phyloP scores from a whole-genome alignment of 345 rosid genomes.

The Lumnitzera racemosa region DNA sequence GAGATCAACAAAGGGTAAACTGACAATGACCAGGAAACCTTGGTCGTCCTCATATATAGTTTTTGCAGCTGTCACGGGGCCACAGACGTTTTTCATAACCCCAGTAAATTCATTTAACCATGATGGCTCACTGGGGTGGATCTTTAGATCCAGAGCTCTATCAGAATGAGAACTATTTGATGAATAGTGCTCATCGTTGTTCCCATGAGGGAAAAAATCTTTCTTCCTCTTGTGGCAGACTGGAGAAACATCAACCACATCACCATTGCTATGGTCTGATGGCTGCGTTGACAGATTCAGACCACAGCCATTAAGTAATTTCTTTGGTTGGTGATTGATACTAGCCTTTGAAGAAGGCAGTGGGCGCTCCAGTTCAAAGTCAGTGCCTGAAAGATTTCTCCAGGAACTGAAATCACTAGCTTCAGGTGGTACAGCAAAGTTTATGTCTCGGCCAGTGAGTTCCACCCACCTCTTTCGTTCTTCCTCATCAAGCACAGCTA shows the following conservation, averaged over 20 bases:
- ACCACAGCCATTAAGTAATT: slow-evolving; percentile 33
- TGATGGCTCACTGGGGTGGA: slow-evolving; percentile 19
- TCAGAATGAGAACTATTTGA: slow-evolving; percentile 14
- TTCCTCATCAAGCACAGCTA: slow-evolving; percentile 29
- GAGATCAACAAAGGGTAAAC: slow-evolving; percentile 79
- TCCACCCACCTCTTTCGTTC: slow-evolving; percentile 43
- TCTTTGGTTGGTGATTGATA: slow-evolving; percentile 12
- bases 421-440: slow-evolving; percentile 30
- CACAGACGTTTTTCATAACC: slow-evolving; percentile 37
- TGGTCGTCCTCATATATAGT: slow-evolving; percentile 72
- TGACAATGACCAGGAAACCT: slow-evolving; percentile 60
- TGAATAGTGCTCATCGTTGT: slow-evolving; percentile 5
- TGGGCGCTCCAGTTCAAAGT: slow-evolving; percentile 36
- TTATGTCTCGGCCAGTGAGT: slow-evolving; percentile 40
- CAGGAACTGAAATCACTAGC: slow-evolving; percentile 46
- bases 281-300: slow-evolving; percentile 37
- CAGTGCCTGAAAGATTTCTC: slow-evolving; percentile 40
- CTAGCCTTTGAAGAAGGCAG: slow-evolving; percentile 10
- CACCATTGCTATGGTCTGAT: slow-evolving; percentile 33
- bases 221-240: slow-evolving; percentile 31
- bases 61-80: slow-evolving; percentile 84
- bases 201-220: slow-evolving; percentile 24
- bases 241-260: slow-evolving; percentile 31
- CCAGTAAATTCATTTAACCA: slow-evolving; percentile 42
- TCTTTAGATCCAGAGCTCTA: slow-evolving; percentile 13